A percentile compares a stretch with the other conserved stretches of the same genome.
phyloP scores from a whole-genome alignment of 2,329 filamentous ascomycete species.

The Exophiala sp. region DNA sequence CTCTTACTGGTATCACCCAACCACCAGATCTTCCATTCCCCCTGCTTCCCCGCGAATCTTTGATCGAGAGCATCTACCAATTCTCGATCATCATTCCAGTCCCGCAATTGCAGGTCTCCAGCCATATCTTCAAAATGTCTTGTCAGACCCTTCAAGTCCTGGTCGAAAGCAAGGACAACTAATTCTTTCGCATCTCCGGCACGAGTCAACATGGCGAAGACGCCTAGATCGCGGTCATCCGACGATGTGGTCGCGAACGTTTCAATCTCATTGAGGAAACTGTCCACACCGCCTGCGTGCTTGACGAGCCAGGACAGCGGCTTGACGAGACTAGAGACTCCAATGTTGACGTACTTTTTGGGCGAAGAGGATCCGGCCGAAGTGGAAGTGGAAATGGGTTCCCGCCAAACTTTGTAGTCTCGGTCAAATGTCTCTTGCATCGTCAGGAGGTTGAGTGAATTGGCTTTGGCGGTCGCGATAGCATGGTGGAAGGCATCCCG shows the following conservation, averaged over 20 bases:
- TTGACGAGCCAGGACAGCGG: constrained; percentile 48
- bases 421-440: constrained; percentile 54
- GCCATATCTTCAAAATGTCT: constrained; percentile 36
- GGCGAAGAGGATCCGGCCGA: background rate
- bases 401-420: constrained; percentile 60
- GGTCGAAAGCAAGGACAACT: constrained; percentile 40
- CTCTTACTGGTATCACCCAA: constrained; percentile 54
- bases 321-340: constrained; percentile 55
- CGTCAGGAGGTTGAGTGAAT: constrained; percentile 48
- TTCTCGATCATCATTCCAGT: constrained; percentile 36
- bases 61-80: constrained; percentile 34
- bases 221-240: constrained; percentile 41
- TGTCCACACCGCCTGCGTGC: constrained; percentile 40
- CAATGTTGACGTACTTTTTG: constrained; percentile 42
- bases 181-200: constrained; percentile 40
- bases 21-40: constrained; percentile 48
- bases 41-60: constrained; percentile 18
- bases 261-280: constrained; percentile 32
- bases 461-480: constrained; percentile 50
- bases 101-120: constrained; percentile 43
- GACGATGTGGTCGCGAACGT: constrained; percentile 41
- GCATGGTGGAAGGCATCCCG: constrained; percentile 47
- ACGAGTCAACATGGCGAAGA: constrained; percentile 58
- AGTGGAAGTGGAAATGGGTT: constrained; percentile 7
- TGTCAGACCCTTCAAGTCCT: constrained; percentile 41